These are phyloP conservation scores for Colletotrichum caudatum DNA, from an alignment of 2,329 filamentous ascomycete genomes.

Conservation along the genomic window DNA sequence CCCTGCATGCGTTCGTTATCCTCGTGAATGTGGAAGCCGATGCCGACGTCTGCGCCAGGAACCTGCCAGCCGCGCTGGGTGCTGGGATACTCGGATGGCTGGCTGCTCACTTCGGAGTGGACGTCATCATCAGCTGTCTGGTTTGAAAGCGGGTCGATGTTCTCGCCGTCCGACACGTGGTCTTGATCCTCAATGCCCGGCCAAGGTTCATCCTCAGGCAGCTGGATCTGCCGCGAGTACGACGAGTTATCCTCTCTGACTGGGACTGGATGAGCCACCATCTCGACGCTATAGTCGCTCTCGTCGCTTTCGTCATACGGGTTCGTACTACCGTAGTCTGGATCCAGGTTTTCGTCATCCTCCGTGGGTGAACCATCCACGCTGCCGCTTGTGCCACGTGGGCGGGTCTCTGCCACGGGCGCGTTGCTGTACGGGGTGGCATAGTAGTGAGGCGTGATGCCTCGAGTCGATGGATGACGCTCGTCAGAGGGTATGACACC, in stretches of 20 bases:
- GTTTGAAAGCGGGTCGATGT: conserved; percentile 57
- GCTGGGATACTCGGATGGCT: conserved; percentile 68
- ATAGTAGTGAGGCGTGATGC: conserved; percentile 75
- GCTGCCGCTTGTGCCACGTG: conserved; percentile 33
- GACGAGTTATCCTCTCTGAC: conserved; percentile 43
- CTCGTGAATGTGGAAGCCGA: conserved; percentile 57
- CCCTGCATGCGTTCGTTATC: conserved; percentile 47
- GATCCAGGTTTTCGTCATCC: conserved; percentile 48
- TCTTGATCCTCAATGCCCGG: conserved; percentile 66
- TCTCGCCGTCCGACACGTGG: conserved; percentile 62
- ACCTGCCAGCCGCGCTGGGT: conserved; percentile 58
- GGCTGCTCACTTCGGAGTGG: conserved; percentile 58
- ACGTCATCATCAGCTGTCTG: conserved; percentile 46
- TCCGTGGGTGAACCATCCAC: conserved; percentile 45
- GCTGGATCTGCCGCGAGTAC: conserved; percentile 49
- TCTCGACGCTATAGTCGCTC: conserved; percentile 46
- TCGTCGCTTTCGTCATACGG: conserved; percentile 48
- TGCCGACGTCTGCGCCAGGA: conserved; percentile 44
- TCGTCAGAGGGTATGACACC: conserved; percentile 49
- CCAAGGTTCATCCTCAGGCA: conserved; percentile 68
- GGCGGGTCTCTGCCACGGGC: conserved; percentile 58
- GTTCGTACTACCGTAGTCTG: conserved; percentile 47
- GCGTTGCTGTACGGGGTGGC: conserved; percentile 79
- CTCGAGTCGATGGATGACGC: conserved; percentile 52
- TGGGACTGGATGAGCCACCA: conserved; percentile 45